Base-by-base conservation (phyloP, 495 filamentous ascomycete genomes). In the Trichocladium uniseriatum region DNA sequence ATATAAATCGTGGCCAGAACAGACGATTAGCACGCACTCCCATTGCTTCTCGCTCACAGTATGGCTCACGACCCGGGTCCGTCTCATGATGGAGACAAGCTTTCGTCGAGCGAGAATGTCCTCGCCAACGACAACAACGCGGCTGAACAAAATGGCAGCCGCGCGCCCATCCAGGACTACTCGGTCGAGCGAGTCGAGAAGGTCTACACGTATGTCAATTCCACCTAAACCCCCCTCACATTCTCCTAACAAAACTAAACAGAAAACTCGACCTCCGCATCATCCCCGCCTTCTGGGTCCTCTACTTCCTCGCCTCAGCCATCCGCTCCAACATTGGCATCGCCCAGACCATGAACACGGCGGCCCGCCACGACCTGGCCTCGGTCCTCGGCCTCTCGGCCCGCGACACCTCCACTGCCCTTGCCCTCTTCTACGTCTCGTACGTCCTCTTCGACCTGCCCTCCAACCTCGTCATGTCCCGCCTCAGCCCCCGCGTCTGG, bases 251-350 rank as follows among this genome's bases (percentile, higher is more conserved):
- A 36, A 5, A 31, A 81, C 77, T 51, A 91, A 92, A 62, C 71
- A 81, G 78, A 49, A 94, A 92, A 63, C 72, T 95, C 47, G 89
- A 95, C 58, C 72, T 72, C 9, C 81, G 89, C 38, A 91, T 95
- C 62, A 84, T 95, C 51, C 86, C 88, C 60, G 87, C 89, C 32
- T 89, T 95, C 65, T 95, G 89, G 89, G 67, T 83, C n/a, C 74
- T 95, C 7, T 95, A 95, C 68, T 94, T 95, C 64, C 75, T 95
- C 49, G 87, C 85, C 73, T 92, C 90, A 1, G 87, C 88, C 45
- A 88, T 94, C 60, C 82, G 88, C 38, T 90, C 86, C 53, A 94
- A 94, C 73, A 83, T 95, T 53, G 86, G 86, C 16, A 76, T 95
- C 53, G 85, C 89, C 24, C 86, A 94, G 64, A 94, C 90, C 2